Conservation (phyloP, 2,329 filamentous ascomycete species). For the Metarhizium anisopliae region DNA sequence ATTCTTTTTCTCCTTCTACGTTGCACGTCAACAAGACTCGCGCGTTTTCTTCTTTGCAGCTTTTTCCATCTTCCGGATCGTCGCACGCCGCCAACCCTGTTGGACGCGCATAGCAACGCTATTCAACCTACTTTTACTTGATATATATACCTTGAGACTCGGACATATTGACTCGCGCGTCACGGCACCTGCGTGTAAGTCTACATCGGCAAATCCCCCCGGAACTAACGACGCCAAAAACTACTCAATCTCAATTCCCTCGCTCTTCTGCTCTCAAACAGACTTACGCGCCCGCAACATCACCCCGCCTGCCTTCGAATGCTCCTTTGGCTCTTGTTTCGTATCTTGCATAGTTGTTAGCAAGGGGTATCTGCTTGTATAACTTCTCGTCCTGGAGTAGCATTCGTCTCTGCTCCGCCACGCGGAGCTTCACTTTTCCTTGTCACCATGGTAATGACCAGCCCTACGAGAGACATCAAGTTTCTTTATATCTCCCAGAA, state of each 20-base stretch:
- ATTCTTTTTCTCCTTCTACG: slow-evolving; percentile 18
- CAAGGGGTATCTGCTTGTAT: neutral
- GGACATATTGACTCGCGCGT: slow-evolving; percentile 8
- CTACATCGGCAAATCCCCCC: slow-evolving; percentile 9
- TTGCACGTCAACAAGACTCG: slow-evolving; percentile 14
- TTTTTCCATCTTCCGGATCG: slow-evolving; percentile 1
- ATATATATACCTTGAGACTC: neutral
- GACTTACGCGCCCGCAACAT: neutral
- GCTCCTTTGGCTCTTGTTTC: neutral
- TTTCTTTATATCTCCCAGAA: neutral
- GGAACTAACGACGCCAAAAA: slow-evolving; percentile 2
- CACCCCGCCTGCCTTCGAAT: neutral
- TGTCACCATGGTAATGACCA: slow-evolving; percentile 7
- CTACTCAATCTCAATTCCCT: neutral
- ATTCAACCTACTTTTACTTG: slow-evolving; percentile 2
- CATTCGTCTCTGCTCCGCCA: slow-evolving; percentile 1
- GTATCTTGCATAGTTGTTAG: neutral
- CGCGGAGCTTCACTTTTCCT: neutral
- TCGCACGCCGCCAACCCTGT: slow-evolving; percentile 8
- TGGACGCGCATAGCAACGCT: slow-evolving; percentile 7
- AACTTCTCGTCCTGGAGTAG: neutral
- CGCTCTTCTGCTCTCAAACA: neutral
- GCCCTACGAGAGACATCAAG: neutral
- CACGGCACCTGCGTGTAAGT: slow-evolving; percentile 23
- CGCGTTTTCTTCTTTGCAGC: slow-evolving; percentile 8